Conservation (phyloP, 176 grass and related monocot genomes). For the Eleusine indica region DNA sequence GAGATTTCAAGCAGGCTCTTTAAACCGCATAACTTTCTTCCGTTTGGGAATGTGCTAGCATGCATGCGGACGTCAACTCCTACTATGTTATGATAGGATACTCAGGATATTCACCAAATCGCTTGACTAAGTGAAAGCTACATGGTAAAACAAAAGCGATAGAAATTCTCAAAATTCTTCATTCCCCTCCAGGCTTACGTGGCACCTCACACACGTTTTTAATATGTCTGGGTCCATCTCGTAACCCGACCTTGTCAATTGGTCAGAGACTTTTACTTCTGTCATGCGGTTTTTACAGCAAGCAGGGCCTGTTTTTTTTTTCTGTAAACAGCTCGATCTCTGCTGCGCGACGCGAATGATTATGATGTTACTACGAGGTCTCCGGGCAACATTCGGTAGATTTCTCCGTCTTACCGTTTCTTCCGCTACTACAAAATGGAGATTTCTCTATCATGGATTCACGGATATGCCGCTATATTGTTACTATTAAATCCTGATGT, state of each 20-base stretch:
- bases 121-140: not conserved
- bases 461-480: no score
- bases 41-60: no score
- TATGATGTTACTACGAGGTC: not conserved
- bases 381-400: not conserved
- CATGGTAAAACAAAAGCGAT: conserved; percentile 32
- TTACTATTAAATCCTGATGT: no score
- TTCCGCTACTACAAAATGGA: not conserved
- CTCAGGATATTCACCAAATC: not conserved
- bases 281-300: not conserved
- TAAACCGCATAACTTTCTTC: no score
- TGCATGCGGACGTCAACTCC: not conserved
- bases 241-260: not conserved
- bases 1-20: no score
- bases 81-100: not conserved
- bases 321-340: not conserved
- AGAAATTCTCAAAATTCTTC: not conserved
- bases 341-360: not conserved
- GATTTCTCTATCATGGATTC: not conserved
- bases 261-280: not conserved
- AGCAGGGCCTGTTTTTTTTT: not conserved
- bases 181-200: not conserved
- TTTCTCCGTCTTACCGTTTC: no score
- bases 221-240: not conserved
- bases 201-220: not conserved